Evolutionary conservation across 495 filamentous ascomycete species (phyloP), one percentile per base, ranked within the genome.

Genomic region (Amniculicola lignicola): DNA sequence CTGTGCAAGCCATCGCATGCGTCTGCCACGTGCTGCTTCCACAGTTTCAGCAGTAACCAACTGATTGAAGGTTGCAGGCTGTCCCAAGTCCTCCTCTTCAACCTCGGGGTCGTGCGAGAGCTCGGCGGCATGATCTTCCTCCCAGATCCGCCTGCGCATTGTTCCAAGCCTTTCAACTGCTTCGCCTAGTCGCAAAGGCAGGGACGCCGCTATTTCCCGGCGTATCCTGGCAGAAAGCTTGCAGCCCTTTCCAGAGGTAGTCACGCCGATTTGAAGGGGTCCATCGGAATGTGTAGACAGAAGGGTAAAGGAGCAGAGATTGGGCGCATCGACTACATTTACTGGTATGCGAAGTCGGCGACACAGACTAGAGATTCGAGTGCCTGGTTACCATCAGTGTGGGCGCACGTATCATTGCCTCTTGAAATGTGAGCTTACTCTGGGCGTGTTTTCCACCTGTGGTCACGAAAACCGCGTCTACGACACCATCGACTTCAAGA

Each of bases 401-500:
- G 21, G 29, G 10, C n/a, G n/a, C n/a, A n/a, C n/a, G n/a, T 45
- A 44, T 44, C 14, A 50, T 21, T 14, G 5, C 3, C 23, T 29
- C 24, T 23, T 41, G 18, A 25, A 39, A 45, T n/a, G 28, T 19
- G n/a, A 33, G 24, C 77, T 43, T 73, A 79, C 78, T 77, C 61
- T 78, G 65, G 48, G 74, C 66, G 57, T 82, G 71, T 43, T 72
- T 77, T 19, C 77, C 74, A 25, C 79, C 76, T 10, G 75, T 70
- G 2, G 92, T 96, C 40, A 98, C 85, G 68, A 97, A 97, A 23
- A 97, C 94, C 40, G 84, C 84, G 68, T 98, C 93, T 11, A 95
- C 92, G 1, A 96, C 82, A 41, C 69, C 61, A 59, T 83, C 82
- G 6, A 95, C 84, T 46, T 96, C 89, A 53, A 82, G 77, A 49